These are phyloP conservation scores for Arachis monticola DNA, from an alignment of 331 rosid species.

Conservation along the genomic window DNA sequence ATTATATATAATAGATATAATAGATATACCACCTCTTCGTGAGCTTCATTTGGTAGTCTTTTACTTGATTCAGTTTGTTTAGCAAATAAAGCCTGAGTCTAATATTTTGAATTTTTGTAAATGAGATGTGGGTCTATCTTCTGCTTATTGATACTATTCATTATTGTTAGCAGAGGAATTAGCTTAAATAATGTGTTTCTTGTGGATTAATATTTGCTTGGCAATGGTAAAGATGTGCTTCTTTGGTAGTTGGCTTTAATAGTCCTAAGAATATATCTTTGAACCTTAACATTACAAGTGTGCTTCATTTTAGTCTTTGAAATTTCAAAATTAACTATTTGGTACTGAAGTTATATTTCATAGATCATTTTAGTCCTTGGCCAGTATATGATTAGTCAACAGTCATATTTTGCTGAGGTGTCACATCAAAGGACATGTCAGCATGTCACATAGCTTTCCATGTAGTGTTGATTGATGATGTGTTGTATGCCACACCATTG, in stretches of 20 bases:
- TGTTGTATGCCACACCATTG: no score
- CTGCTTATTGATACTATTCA: conserved; percentile 1
- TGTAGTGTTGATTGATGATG: no score
- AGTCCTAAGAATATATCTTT: background rate
- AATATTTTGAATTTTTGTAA: conserved; percentile 1
- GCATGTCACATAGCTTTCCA: no score
- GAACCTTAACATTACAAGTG: no score
- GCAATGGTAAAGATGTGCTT: background rate
- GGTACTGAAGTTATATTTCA: no score
- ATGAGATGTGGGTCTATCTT: background rate
- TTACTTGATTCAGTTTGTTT: background rate
- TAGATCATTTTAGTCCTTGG: no score
- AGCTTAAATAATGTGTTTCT: background rate
- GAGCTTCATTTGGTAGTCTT: background rate
- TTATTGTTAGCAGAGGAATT: conserved; percentile 7
- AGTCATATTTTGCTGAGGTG: no score
- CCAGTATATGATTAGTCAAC: no score
- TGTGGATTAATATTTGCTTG: background rate
- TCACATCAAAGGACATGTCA: no score
- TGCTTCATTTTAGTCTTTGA: no score
- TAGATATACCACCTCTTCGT: background rate
- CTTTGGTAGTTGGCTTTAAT: conserved; percentile 8
- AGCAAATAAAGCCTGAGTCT: background rate
- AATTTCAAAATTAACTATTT: no score
- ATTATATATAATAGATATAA: no score